Percentiles rank a stretch among this genome's conserved stretches.
These are phyloP conservation scores for Euphorbia celastroides DNA, from an alignment of 441 rosid genomes.

Conservation along the genomic window DNA sequence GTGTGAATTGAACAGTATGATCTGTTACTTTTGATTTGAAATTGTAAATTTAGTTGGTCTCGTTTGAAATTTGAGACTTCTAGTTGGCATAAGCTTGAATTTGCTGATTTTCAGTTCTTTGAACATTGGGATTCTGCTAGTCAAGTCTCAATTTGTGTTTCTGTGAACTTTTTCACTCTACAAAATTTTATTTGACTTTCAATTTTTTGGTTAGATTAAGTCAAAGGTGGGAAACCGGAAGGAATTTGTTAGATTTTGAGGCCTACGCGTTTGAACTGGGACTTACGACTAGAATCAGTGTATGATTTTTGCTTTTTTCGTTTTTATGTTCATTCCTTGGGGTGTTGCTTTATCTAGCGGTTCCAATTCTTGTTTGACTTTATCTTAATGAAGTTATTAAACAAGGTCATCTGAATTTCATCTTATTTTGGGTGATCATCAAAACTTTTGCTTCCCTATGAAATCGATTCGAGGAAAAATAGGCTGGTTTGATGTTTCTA, in stretches of 20 bases:
- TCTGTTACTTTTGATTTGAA: neutral
- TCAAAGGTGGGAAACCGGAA: neutral
- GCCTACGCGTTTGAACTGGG: neutral
- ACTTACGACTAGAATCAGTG: neutral
- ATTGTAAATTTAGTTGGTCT: neutral
- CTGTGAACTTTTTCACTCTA: neutral
- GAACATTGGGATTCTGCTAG: neutral
- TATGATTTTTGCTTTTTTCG: neutral
- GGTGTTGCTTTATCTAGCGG: neutral
- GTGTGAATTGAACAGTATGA: neutral
- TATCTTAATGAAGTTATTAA: neutral
- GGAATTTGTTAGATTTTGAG: neutral
- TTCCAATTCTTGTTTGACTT: neutral
- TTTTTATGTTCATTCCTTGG: neutral
- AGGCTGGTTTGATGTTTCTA: neutral
- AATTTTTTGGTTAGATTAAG: neutral
- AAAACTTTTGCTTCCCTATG: neutral
- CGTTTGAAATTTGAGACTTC: neutral
- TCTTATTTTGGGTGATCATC: neutral
- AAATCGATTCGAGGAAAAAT: neutral
- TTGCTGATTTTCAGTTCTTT: neutral
- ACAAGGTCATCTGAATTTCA: neutral
- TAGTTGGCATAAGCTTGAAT: neutral
- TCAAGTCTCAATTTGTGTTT: neutral
- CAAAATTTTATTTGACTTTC: neutral